Base-by-base conservation (phyloP, 768 basidiomycete genomes). In the Phallus indusiatus region DNA sequence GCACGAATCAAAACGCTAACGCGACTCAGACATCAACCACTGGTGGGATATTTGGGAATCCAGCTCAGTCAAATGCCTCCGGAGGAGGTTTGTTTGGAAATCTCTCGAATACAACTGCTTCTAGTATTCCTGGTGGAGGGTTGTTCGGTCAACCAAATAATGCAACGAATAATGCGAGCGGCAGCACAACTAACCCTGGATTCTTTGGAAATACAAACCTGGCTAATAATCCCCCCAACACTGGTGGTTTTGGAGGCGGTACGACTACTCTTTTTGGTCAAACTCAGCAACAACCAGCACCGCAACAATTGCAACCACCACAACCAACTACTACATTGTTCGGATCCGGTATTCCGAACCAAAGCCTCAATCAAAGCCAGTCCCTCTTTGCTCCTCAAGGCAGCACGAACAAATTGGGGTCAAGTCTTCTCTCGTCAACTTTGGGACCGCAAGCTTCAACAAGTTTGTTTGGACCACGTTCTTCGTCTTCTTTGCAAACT, bases 381-480 rank as follows among this genome's bases (percentile, higher is more conserved):
- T 65, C 64, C 8, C 65, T 72, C 49, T 76, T 74, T 53, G 33
- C 6, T 55, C 17, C 54, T 35, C 56, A 59, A 47, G 42, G 16
- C 20, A 51, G 53, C 22, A 48, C 60, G 49, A 50, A 61, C 48
- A 46, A 61, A 60, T 47, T 56, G 47, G 56, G 55, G 55, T 57
- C 58, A 24, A 54, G 53, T 20, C 61, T 66, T 5, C 65, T 8
- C 34, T 22, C 58, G 37, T 22, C 53, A 10, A 59, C 62, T 74
- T 78, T 67, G 67, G 75, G 37, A 68, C 68, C 20, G 66, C 77
- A 17, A 68, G 68, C 17, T 42, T 51, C 70, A 36, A 1, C 67
- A 59, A 65, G 68, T 64, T 66, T 77, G 37, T 64, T 75, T 62
- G 64, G 74, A 52, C 75, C 81, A 7, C 71, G 74, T 53, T 69